Percentiles rank a stretch among this genome's conserved stretches.
Conservation (phyloP, 2,329 filamentous ascomycete species). For the Penicillium sp. region DNA sequence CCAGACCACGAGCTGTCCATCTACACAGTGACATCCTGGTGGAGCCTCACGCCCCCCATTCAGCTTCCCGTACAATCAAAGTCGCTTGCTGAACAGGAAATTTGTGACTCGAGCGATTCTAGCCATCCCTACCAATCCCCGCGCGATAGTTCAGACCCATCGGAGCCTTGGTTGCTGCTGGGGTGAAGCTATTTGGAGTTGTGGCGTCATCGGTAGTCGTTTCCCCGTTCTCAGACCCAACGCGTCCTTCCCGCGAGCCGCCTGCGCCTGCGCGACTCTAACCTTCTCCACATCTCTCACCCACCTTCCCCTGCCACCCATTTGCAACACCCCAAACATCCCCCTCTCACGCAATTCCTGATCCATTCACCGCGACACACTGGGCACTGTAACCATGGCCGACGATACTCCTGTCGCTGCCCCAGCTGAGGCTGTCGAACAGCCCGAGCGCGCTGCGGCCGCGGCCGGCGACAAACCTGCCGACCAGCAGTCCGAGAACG, state of each 20-base stretch:
- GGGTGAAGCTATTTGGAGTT: constrained; percentile 8
- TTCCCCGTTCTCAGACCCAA: constrained; percentile 22
- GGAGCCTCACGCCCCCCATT: background rate
- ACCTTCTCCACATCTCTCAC: constrained; percentile 30
- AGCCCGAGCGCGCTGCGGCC: constrained; percentile 33
- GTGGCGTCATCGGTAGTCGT: constrained; percentile 26
- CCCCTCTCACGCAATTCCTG: constrained; percentile 11
- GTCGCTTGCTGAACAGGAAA: background rate
- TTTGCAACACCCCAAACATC: constrained; percentile 20
- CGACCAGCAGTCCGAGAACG: constrained; percentile 32
- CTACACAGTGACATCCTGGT: background rate
- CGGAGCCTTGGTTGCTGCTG: background rate
- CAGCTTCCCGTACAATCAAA: background rate
- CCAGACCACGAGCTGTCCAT: background rate
- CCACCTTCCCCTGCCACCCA: constrained; percentile 26
- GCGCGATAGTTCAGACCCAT: background rate
- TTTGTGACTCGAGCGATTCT: background rate
- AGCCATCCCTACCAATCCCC: background rate
- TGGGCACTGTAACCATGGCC: constrained; percentile 36
- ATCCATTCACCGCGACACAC: constrained; percentile 19
- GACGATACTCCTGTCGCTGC: constrained; percentile 40
- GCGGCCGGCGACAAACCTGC: constrained; percentile 29
- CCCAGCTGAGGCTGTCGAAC: constrained; percentile 35
- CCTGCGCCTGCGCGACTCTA: constrained; percentile 29
- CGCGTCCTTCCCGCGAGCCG: constrained; percentile 31